phyloP scores from a whole-genome alignment of 1,139 yeast genomes.

The Candida dubliniensis region DNA sequence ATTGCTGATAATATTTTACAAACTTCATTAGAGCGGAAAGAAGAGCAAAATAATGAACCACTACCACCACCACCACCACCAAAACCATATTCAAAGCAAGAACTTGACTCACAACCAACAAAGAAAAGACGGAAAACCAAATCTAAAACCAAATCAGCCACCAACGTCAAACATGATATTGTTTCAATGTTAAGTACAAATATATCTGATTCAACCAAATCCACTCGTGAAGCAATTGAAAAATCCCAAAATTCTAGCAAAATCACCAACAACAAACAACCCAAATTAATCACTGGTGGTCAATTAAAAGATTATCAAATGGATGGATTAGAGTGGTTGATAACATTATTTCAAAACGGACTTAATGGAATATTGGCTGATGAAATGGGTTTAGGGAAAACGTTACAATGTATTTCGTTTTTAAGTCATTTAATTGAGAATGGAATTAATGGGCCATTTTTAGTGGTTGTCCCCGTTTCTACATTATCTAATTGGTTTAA shows the following conservation, averaged over 20 bases:
- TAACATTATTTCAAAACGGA: constrained; percentile 87
- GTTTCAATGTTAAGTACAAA: constrained; percentile 24
- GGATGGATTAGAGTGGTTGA: constrained; percentile 89
- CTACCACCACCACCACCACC: too few species aligned
- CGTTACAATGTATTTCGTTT: constrained; percentile 81
- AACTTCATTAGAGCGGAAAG: constrained; percentile 26
- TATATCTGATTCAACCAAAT: constrained; percentile 21
- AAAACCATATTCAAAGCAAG: too few species aligned
- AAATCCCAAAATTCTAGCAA: constrained; percentile 18
- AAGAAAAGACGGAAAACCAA: constrained; percentile 13
- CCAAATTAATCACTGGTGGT: constrained; percentile 66
- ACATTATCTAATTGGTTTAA: constrained; percentile 82
- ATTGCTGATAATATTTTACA: constrained; percentile 73
- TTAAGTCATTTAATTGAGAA: constrained; percentile 76
- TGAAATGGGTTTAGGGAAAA: constrained; percentile 96
- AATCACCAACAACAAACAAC: constrained; percentile 48
- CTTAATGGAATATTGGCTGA: constrained; percentile 93
- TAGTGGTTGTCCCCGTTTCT: constrained; percentile 84
- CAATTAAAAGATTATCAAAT: constrained; percentile 77
- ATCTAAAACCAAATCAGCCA: constrained; percentile 14
- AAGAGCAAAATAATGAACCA: constrained; percentile 9
- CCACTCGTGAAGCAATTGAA: constrained; percentile 25
- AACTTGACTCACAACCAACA: constrained; percentile 12
- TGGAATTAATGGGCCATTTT: constrained; percentile 79
- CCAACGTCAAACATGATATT: constrained; percentile 18